Percentiles rank a stretch among this genome's conserved stretches.
Conservation (phyloP, 1,284 basidiomycete species). For the Naganishia albida region DNA sequence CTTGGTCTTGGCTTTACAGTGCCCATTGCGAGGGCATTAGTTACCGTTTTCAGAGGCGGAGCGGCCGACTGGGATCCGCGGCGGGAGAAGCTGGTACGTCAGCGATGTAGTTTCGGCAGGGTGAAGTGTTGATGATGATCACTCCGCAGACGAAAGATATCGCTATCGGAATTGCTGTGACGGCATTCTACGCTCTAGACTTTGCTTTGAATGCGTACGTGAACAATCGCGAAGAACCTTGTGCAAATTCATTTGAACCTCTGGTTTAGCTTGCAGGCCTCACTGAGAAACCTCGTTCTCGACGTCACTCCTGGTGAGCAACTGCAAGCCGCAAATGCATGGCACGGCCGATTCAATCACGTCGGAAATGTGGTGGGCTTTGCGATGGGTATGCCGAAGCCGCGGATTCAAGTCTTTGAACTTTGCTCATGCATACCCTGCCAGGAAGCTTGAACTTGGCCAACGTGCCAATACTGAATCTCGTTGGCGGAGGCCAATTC, state of each 20-base stretch:
- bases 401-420: too few relatives aligned
- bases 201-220: constrained; percentile 78
- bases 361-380: constrained; percentile 93
- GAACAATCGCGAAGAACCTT: neutral
- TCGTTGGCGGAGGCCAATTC: constrained; percentile 92
- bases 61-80: constrained; percentile 87
- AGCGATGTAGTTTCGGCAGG: constrained; percentile 1
- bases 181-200: constrained; percentile 89
- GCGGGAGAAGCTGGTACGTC: constrained; percentile 63
- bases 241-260: neutral
- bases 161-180: constrained; percentile 81
- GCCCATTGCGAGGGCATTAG: constrained; percentile 70
- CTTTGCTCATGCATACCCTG: too few relatives aligned
- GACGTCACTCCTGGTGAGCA: constrained; percentile 85
- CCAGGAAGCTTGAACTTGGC: constrained; percentile 79
- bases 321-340: constrained; percentile 90
- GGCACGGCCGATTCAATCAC: constrained; percentile 94
- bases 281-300: constrained; percentile 83
- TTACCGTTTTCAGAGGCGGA: constrained; percentile 74
- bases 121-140: constrained; percentile 26
- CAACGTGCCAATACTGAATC: constrained; percentile 68
- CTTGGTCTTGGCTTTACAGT: constrained; percentile 77
- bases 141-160: constrained; percentile 48
- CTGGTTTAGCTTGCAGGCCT: constrained; percentile 74
- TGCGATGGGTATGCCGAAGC: constrained; percentile 69